Percentiles rank a stretch among this genome's conserved stretches.
Evolutionary conservation across 2,329 filamentous ascomycete species (phyloP).

Genomic region (Pyricularia sp.): DNA sequence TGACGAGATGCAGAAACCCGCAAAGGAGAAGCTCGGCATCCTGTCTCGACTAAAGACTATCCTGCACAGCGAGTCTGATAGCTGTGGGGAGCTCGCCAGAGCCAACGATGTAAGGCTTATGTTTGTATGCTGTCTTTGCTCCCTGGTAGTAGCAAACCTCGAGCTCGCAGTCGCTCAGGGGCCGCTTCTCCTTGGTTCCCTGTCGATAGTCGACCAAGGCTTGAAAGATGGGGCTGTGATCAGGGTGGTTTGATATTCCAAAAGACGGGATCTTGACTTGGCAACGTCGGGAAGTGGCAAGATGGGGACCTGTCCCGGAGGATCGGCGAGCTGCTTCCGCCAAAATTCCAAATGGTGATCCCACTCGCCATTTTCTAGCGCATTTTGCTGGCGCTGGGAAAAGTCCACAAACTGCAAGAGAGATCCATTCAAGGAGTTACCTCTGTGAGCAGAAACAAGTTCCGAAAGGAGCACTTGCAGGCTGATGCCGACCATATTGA

Average conservation of each 20-base stretch:
- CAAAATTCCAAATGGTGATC: constrained; percentile 23
- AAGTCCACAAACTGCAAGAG: constrained; percentile 25
- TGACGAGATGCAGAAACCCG: too few species aligned
- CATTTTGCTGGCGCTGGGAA: constrained; percentile 17
- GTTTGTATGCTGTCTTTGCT: constrained; percentile 19
- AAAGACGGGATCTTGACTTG: too few species aligned
- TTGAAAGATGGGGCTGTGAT: constrained; percentile 39
- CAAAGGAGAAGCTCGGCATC: constrained; percentile 15
- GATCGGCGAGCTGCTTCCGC: constrained; percentile 16
- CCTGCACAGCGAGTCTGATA: constrained; percentile 15
- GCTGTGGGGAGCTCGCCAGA: too few species aligned
- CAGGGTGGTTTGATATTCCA: constrained; percentile 4
- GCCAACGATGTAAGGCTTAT: constrained; percentile 26
- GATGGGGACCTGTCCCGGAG: constrained; percentile 20
- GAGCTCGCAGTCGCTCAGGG: constrained; percentile 12
- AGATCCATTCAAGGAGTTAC: constrained; percentile 11
- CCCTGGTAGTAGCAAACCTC: constrained; percentile 8
- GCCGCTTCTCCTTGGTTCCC: constrained; percentile 13
- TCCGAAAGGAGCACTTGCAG: constrained; percentile 26
- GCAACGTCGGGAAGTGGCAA: constrained; percentile 18
- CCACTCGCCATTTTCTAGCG: constrained; percentile 8
- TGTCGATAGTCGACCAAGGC: constrained; percentile 22
- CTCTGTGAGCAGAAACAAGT: constrained; percentile 23
- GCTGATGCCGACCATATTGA: constrained; percentile 38
- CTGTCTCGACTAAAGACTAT: constrained; percentile 19